Evolutionary conservation across 2,329 filamentous ascomycete species (phyloP).

Genomic region (Purpureocillium lavendulum): DNA sequence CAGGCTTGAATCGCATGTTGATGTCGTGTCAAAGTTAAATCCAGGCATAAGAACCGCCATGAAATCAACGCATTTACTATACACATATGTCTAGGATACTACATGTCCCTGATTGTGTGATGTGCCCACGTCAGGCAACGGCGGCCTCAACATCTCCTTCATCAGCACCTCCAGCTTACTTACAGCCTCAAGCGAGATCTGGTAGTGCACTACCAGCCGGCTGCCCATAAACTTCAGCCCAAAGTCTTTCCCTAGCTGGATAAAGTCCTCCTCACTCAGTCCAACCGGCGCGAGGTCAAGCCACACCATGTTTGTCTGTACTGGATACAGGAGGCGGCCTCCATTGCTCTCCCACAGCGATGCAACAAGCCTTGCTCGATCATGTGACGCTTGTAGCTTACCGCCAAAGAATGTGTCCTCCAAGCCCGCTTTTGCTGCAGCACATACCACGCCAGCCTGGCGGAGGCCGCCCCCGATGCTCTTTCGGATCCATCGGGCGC

Average conservation of each 20-base stretch:
- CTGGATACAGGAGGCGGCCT: slow-evolving; percentile 58
- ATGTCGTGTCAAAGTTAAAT: no score
- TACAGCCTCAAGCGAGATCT: no score
- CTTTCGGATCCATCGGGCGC: slow-evolving; percentile 46
- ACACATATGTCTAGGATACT: no score
- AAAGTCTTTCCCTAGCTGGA: no score
- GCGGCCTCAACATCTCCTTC: no score
- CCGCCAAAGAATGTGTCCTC: slow-evolving; percentile 41
- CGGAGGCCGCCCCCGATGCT: slow-evolving; percentile 65
- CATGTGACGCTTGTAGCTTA: slow-evolving; percentile 49
- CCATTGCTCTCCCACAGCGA: slow-evolving; percentile 60
- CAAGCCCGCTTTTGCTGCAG: slow-evolving; percentile 61
- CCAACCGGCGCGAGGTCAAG: slow-evolving; percentile 58
- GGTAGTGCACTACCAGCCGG: slow-evolving; percentile 38
- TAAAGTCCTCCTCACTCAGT: slow-evolving; percentile 4
- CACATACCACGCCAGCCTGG: slow-evolving; percentile 63
- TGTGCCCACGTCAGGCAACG: no score
- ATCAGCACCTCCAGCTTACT: no score
- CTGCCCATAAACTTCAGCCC: slow-evolving; percentile 28
- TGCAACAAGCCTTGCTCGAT: slow-evolving; percentile 54
- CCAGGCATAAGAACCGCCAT: no score
- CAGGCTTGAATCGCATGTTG: no score
- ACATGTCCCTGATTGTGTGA: no score
- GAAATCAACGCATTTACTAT: no score
- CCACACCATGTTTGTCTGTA: slow-evolving; percentile 88